Percentiles rank a stretch among this genome's conserved stretches.
Evolutionary conservation across 192 early-diverging fungal genomes (phyloP).

Genomic region (Coemansia sp.): DNA sequence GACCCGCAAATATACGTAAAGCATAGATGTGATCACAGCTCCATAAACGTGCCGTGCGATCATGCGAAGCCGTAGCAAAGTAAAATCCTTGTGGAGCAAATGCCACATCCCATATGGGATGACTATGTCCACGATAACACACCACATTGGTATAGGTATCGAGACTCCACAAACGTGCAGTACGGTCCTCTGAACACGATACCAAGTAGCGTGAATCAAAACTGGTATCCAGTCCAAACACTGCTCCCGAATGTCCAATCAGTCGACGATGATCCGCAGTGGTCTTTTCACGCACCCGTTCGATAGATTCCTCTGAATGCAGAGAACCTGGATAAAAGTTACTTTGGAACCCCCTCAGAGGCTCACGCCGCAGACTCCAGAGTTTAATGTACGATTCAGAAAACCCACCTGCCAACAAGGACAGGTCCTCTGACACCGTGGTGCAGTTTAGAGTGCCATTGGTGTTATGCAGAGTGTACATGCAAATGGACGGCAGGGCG

Average conservation of each 20-base stretch:
- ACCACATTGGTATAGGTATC: slow-evolving; percentile 90
- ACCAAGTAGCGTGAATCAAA: slow-evolving; percentile 80
- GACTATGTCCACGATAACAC: slow-evolving; percentile 94
- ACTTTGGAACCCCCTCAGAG: slow-evolving; percentile 60
- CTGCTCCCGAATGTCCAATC: slow-evolving; percentile 87
- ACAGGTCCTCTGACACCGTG: slow-evolving; percentile 74
- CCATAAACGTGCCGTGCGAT: slow-evolving; percentile 94
- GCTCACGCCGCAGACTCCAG: slow-evolving; percentile 84
- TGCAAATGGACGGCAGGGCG: slow-evolving; percentile 83
- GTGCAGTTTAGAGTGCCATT: slow-evolving; percentile 81
- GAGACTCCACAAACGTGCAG: slow-evolving; percentile 93
- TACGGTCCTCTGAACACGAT: slow-evolving; percentile 90
- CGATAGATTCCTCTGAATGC: slow-evolving; percentile 56
- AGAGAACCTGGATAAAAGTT: slow-evolving; percentile 59
- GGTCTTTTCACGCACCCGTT: slow-evolving; percentile 58
- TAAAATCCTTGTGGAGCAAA: slow-evolving; percentile 90
- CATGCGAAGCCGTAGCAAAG: slow-evolving; percentile 95
- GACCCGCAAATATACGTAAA: slow-evolving; percentile 95
- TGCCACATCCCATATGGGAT: slow-evolving; percentile 94
- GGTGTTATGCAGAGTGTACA: slow-evolving; percentile 95
- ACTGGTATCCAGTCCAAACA: slow-evolving; percentile 85
- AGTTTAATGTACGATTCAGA: slow-evolving; percentile 90
- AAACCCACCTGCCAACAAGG: slow-evolving; percentile 84
- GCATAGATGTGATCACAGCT: slow-evolving; percentile 95
- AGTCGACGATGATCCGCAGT: slow-evolving; percentile 60